A percentile compares a stretch with the other conserved stretches of the same genome.
Conservation (phyloP, 352 stramenopile species). For the Pythium rishiriense region DNA sequence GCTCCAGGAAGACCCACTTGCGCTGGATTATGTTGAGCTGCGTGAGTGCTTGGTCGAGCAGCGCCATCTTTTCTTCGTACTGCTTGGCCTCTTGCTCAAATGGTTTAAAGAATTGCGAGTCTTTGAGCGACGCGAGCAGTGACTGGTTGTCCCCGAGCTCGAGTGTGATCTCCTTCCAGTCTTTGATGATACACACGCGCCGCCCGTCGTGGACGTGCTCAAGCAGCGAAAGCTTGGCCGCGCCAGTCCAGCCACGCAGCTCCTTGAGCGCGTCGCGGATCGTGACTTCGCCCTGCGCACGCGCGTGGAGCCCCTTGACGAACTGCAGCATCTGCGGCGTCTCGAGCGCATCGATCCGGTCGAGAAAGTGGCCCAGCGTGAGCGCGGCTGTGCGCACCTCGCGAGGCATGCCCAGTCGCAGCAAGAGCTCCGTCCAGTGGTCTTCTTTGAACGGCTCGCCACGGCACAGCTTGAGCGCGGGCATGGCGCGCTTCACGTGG, state of each 20-base stretch:
- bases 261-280: slow-evolving; percentile 95
- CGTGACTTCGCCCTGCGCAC: slow-evolving; percentile 92
- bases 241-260: slow-evolving; percentile 92
- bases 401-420: slow-evolving; percentile 89
- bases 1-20: slow-evolving; percentile 97
- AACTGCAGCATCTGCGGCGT: slow-evolving; percentile 88
- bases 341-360: slow-evolving; percentile 73
- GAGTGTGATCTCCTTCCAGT: slow-evolving; percentile 96
- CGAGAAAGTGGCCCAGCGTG: slow-evolving; percentile 91
- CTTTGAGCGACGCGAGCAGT: slow-evolving; percentile 92
- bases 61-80: slow-evolving; percentile 90
- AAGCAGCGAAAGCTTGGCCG: slow-evolving; percentile 87
- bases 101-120: slow-evolving; percentile 95
- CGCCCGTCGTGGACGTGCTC: slow-evolving; percentile 83
- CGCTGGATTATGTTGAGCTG: slow-evolving; percentile 93
- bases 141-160: slow-evolving; percentile 95
- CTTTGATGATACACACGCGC: slow-evolving; percentile 91
- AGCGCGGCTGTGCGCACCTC: slow-evolving; percentile 88
- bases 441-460: slow-evolving; percentile 96
- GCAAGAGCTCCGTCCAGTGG: slow-evolving; percentile 94
- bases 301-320: slow-evolving; percentile 91
- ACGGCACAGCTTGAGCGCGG: slow-evolving; percentile 92
- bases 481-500: slow-evolving; percentile 88
- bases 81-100: slow-evolving; percentile 91
- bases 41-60: slow-evolving; percentile 79